Evolutionary conservation across 192 early-diverging fungal species (phyloP), one percentile per base, ranked within the genome.

Genomic region (Fimicolochytrium jonesii): DNA sequence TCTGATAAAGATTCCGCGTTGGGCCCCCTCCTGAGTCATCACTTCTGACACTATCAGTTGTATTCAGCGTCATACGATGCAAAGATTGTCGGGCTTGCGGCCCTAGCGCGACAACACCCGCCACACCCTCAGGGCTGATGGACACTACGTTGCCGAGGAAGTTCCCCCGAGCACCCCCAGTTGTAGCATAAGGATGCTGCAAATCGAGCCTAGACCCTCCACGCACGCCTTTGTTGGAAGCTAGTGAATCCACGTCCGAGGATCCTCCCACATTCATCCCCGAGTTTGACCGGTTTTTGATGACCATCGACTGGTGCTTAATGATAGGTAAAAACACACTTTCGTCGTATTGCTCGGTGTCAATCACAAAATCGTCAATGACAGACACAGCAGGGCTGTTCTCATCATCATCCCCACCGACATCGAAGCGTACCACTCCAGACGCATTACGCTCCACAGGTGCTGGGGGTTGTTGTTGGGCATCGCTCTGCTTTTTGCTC

Each of bases 361-460:
- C 62, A 33, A 61, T 34, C 2, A 28, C 30, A 4, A 9, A n/a
- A 17, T 61, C 46, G 6, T 45, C 48, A 0, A 39, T 23, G 1
- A 61, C 46, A 33, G 59, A 61, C 10, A 50, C 25, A 5, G 59
- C 59, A 13, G 59, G 59, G 5, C 59, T 55, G 34, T 64, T 52
- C 28, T 64, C 62, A 29, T 64, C 62, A 64, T 64, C 62, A 23
- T 64, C 62, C 13, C 35, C 62, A 13, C 62, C 62, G 31, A 64
- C 55, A 0, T 64, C 52, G 33, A 64, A 64, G 15, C 62, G 4
- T 6, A 64, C 62, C 5, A 51, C 62, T 18, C 51, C 49, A 10
- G 56, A 28, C 10, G 20, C 11, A 28, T 23, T 7, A 15, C 33
- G 53, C 10, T 36, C 53, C 4, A 15, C 35, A 6, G 33, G 2